Evolutionary conservation across 176 grass and related monocot species (phyloP), one percentile per base, ranked within the genome.

Genomic region (Hordeum marinum): DNA sequence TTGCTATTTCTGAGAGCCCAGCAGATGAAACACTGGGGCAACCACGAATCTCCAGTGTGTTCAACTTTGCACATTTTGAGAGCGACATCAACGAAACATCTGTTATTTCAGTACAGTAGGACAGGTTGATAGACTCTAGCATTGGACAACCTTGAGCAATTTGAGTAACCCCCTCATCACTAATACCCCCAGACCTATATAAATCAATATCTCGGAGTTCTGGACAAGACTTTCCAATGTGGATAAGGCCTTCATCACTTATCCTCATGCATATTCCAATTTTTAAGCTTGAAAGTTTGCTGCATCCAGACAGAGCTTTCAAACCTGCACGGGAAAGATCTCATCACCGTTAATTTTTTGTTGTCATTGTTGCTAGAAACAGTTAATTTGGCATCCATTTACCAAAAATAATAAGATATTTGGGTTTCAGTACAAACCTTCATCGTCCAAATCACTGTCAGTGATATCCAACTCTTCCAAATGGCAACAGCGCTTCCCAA

Each of bases 221-320:
- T 29, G 90, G 58, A 45, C 96, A 94, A 43, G 55, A 78, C 78
- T 70, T 88, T 50, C 89, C 91, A 65, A 98, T 72, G 41, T 92
- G 78, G 29, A 80, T 84, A 83, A 98, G 88, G 17, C 93, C 93
- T 87, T 94, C 84, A 68, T 92, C 90, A 39, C 81, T 89, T 75
- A 96, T 94, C 73, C 73, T 96, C 82, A 92, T 81, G 86, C 91
- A 98, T 70, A 96, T 92, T 5, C 91, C 93, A 85, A 95, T 82
- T 84, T 98, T 98, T 65, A 98, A 83, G 74, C 74, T 94, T 23
- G 77, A 89, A 27, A 96, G 91, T 40, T 90, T 94, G 43, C 27
- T 78, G 81, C 93, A 98, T 82, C 63, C 29, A 18, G 90, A 61
- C 18, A 98, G 68, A 62, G 84, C 77, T 95, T 78, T 92, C 43